phyloP scores from a whole-genome alignment of 2,329 filamentous ascomycete genomes.

The Phialophora expanda region DNA sequence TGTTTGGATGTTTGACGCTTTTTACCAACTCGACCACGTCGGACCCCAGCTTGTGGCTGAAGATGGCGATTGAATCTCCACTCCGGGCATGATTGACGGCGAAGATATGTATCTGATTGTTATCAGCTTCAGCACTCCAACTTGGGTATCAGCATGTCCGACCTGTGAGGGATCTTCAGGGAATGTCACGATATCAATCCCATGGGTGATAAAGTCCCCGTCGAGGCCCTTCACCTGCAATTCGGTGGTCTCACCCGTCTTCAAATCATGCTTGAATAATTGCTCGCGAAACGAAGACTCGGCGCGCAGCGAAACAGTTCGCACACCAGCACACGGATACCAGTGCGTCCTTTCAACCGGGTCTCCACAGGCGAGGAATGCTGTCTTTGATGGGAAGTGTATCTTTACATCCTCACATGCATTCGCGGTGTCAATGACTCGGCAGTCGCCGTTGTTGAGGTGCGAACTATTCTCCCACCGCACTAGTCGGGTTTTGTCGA shows the following conservation, averaged over 20 bases:
- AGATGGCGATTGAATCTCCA: conserved; percentile 34
- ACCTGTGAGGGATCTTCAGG: conserved; percentile 29
- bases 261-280: conserved; percentile 34
- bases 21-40: conserved; percentile 30
- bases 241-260: conserved; percentile 25
- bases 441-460: conserved; percentile 30
- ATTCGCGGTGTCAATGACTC: conserved; percentile 24
- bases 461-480: conserved; percentile 31
- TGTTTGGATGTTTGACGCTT: conserved; percentile 32
- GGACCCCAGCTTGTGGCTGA: conserved; percentile 28
- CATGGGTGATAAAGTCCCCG: conserved; percentile 37
- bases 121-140: conserved; percentile 2
- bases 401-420: conserved; percentile 37
- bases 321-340: conserved; percentile 33
- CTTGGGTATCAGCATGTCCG: neutral
- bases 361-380: conserved; percentile 33
- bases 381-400: conserved; percentile 31
- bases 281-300: conserved; percentile 33
- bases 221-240: conserved; percentile 25
- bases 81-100: conserved; percentile 34
- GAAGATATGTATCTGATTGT: conserved; percentile 28
- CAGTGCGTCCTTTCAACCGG: conserved; percentile 30
- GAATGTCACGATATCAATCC: conserved; percentile 30
- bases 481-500: conserved; percentile 30
- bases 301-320: conserved; percentile 18